Evolutionary conservation across 371 early-diverging fungal genomes (phyloP).

Genomic region (Mucor saturninus): DNA sequence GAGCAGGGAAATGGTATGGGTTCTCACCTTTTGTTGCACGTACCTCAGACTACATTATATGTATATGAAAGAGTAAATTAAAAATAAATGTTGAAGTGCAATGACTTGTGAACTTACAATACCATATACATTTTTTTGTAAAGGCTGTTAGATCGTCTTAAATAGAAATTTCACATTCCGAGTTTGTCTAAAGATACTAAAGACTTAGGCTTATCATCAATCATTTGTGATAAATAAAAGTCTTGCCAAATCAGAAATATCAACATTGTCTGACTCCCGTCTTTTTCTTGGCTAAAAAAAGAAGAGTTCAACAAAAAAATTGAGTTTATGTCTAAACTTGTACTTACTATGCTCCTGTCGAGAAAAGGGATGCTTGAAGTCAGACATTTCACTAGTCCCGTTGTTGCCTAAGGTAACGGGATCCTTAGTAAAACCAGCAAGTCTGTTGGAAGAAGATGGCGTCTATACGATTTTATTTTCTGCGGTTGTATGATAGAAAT

Average conservation of each 20-base stretch:
- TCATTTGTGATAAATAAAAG: conserved; percentile 11
- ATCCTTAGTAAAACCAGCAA: conserved; percentile 9
- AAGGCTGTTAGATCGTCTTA: conserved; percentile 5
- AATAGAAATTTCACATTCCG: conserved; percentile 6
- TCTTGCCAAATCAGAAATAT: conserved; percentile 13
- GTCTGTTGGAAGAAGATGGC: conserved; percentile 15
- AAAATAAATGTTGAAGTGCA: conserved; percentile 7
- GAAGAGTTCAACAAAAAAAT: conserved; percentile 17
- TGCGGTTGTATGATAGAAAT: conserved; percentile 16
- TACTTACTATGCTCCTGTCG: conserved; percentile 11
- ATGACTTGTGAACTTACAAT: conserved; percentile 12
- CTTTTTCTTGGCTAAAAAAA: conserved; percentile 15
- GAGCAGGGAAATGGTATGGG: conserved; percentile 9
- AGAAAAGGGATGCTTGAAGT: conserved; percentile 12
- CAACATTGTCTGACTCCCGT: conserved; percentile 16
- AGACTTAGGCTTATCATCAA: conserved; percentile 16
- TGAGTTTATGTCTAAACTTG: conserved; percentile 3
- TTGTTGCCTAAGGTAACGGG: conserved; percentile 13
- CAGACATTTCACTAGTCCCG: conserved; percentile 6
- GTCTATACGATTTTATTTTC: conserved; percentile 5
- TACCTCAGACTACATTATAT: conserved; percentile 14
- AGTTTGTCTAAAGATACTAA: conserved; percentile 5
- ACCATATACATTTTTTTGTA: conserved; percentile 1
- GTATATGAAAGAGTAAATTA: conserved; percentile 22
- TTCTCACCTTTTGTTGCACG: conserved; percentile 14